Evolutionary conservation across 2,329 filamentous ascomycete genomes (phyloP), one percentile per base, ranked within the genome.

Genomic region (Sordariomycetes sp.): DNA sequence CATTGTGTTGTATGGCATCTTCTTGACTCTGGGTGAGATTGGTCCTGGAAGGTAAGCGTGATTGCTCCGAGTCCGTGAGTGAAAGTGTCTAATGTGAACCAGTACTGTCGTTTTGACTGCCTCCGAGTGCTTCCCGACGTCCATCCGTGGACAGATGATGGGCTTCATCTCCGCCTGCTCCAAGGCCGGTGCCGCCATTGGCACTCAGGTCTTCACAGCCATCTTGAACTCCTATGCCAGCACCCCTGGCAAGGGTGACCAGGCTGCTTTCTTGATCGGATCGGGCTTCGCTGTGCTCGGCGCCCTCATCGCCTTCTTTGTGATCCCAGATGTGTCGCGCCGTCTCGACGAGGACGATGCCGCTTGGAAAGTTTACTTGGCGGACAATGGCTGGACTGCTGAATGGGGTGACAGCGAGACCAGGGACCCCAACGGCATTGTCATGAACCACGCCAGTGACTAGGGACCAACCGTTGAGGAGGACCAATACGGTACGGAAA

Each of bases 221-320:
- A 72, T 74, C 29, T 59, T 68, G 21, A 55, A 61, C 33, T 57
- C 58, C 2, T 68, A 57, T 35, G 34, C 55, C 18, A 43, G 54
- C 11, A 52, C 61, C 18, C 48, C 55, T 1, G 46, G 56, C 8
- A 61, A 65, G 41, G 68, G 67, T 1, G 55, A 68, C 27, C 66
- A 70, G 36, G 63, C 57, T 0, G 63, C 63, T 0, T 72, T 72
- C 39, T 48, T 72, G 14, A 68, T 72, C 35, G 68, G 67, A 0
- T 59, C 63, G 2, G 66, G 51, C 0, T 71, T 73, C 45, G 62
- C 65, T 0, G 50, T 64, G 0, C 44, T 66, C 3, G 69, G 68
- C 6, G 62, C 57, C 0, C 25, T 66, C 3, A 51, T 66, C 21
- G 51, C 61, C 2, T 62, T 59, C 45, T 61, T 63, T 21, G 45